Evolutionary conservation across 805 yeast species (phyloP).

Genomic region (Monosporozyma solicola): DNA sequence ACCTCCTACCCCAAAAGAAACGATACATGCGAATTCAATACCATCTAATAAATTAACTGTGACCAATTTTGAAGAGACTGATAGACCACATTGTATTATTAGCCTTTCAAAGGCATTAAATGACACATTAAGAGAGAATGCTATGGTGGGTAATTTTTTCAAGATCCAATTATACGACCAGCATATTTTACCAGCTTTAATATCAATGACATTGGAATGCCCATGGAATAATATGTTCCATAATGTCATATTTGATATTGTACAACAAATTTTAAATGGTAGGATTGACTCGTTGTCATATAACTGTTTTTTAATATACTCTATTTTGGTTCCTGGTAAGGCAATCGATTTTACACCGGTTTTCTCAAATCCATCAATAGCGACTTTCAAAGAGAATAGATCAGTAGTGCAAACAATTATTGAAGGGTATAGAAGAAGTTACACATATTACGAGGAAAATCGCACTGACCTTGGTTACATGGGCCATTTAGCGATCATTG

Average conservation of each 20-base stretch:
- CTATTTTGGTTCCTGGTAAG: conserved; percentile 21
- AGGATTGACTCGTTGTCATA: conserved; percentile 67
- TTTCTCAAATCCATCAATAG: neutral
- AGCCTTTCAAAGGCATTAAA: neutral
- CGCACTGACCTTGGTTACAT: conserved; percentile 80
- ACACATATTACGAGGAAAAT: conserved; percentile 47
- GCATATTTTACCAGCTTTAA: conserved; percentile 55
- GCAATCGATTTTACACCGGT: conserved; percentile 11
- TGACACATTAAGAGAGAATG: conserved; percentile 38
- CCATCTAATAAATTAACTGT: neutral
- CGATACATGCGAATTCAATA: neutral
- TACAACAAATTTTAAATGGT: conserved; percentile 91
- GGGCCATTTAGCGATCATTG: conserved; percentile 92
- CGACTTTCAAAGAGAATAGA: conserved; percentile 44
- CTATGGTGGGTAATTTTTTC: conserved; percentile 80
- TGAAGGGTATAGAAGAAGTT: conserved; percentile 52
- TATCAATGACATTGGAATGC: conserved; percentile 66
- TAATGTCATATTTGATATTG: conserved; percentile 92
- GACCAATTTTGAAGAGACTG: neutral
- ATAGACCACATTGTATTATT: neutral
- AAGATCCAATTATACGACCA: conserved; percentile 77
- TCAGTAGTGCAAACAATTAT: conserved; percentile 49
- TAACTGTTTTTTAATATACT: conserved; percentile 58
- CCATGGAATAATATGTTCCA: conserved; percentile 98
- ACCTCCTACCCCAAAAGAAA: neutral